Percentiles rank a stretch among this genome's conserved stretches.
These are phyloP conservation scores for Boletus subparvulus DNA, from an alignment of 768 basidiomycete genomes.

Conservation along the genomic window DNA sequence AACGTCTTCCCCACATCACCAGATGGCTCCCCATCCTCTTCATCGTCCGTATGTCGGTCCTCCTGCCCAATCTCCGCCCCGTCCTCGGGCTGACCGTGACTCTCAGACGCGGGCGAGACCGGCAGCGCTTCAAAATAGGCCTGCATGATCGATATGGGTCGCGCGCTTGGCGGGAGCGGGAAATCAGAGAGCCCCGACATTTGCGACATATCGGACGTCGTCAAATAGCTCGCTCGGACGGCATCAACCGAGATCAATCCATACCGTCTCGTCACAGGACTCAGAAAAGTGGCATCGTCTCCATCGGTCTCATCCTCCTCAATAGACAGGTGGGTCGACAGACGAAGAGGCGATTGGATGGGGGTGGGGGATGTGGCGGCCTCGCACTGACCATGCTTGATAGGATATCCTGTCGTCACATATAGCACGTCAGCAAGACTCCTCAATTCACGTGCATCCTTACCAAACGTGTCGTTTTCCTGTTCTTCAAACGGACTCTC, in stretches of 20 bases:
- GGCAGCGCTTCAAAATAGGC: constrained; percentile 40
- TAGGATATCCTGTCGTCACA: constrained; percentile 19
- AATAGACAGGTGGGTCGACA: constrained; percentile 26
- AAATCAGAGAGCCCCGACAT: constrained; percentile 77
- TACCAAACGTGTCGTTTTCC: constrained; percentile 35
- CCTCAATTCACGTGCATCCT: background rate
- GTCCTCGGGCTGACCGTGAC: background rate
- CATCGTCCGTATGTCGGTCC: background rate
- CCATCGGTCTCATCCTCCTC: background rate
- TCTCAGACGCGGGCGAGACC: background rate
- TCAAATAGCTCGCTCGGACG: constrained; percentile 59
- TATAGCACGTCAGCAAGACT: background rate
- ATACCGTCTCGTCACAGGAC: constrained; percentile 21
- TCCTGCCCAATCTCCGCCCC: background rate
- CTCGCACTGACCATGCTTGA: constrained; percentile 23
- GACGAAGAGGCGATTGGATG: constrained; percentile 8
- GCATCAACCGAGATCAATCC: constrained; percentile 30
- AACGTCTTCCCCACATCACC: constrained; percentile 18
- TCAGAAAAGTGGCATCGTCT: constrained; percentile 4
- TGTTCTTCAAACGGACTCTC: constrained; percentile 7
- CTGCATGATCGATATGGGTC: constrained; percentile 41
- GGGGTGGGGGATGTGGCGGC: constrained; percentile 12
- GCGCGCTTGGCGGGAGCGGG: constrained; percentile 54
- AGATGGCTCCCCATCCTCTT: constrained; percentile 1
- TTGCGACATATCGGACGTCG: constrained; percentile 54